Percentiles rank a stretch among this genome's conserved stretches.
phyloP scores from a whole-genome alignment of 176 grass and related monocot genomes.

The Juncus effusus region DNA sequence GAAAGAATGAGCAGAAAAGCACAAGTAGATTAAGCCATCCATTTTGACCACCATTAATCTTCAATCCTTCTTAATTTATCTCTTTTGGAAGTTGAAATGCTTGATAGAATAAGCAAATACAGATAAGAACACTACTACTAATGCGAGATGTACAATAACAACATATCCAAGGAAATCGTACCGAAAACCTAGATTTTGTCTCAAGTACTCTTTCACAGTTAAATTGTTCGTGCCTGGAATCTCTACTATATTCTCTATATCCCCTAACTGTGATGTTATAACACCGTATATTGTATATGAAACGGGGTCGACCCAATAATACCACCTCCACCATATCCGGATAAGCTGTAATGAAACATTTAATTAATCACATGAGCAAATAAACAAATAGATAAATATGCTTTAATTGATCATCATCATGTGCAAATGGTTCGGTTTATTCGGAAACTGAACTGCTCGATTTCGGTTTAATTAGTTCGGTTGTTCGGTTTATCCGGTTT shows the following conservation, averaged over 20 bases:
- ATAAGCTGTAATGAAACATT: slow-evolving; percentile 35
- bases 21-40: too few relatives aligned
- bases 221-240: slow-evolving; percentile 32
- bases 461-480: too few relatives aligned
- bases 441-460: too few relatives aligned
- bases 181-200: slow-evolving; percentile 38
- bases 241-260: background rate
- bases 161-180: slow-evolving; percentile 59
- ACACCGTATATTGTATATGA: slow-evolving; percentile 78
- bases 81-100: slow-evolving; percentile 56
- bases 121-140: slow-evolving; percentile 50
- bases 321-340: slow-evolving; percentile 96
- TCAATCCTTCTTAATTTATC: slow-evolving; percentile 27
- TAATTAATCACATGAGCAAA: slow-evolving; percentile 8
- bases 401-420: too few relatives aligned
- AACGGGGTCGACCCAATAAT: slow-evolving; percentile 76
- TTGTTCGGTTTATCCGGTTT: too few relatives aligned
- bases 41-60: too few relatives aligned
- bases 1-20: too few relatives aligned
- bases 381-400: too few relatives aligned
- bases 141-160: slow-evolving; percentile 52
- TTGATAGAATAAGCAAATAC: slow-evolving; percentile 79
- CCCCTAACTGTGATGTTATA: slow-evolving; percentile 56
- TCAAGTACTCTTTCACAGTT: slow-evolving; percentile 44
- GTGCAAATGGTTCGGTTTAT: too few relatives aligned